Evolutionary conservation across 2,329 filamentous ascomycete species (phyloP).

Genomic region (Sodiomyces alkalinus): DNA sequence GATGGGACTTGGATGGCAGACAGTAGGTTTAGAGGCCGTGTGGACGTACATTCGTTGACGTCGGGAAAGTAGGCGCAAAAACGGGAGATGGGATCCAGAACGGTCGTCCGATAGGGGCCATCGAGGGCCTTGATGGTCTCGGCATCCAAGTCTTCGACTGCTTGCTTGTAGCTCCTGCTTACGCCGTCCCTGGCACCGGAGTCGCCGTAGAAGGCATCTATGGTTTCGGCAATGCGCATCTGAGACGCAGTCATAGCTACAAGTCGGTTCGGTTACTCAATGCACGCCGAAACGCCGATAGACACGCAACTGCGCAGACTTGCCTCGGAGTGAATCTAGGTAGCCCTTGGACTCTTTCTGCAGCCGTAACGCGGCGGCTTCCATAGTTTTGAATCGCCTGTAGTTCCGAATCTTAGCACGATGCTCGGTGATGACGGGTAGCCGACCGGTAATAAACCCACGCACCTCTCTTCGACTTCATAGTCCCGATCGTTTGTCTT

Average conservation of each 20-base stretch:
- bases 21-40: neutral
- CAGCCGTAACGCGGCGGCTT: constrained; percentile 76
- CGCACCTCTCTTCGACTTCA: constrained; percentile 83
- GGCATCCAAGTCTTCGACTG: constrained; percentile 91
- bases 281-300: no score
- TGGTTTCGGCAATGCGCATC: constrained; percentile 98
- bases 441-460: neutral
- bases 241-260: constrained; percentile 96
- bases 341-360: constrained; percentile 99
- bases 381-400: constrained; percentile 94
- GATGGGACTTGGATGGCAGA: no score
- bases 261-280: constrained; percentile 2
- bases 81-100: constrained; percentile 85
- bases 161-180: constrained; percentile 93
- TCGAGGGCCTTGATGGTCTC: constrained; percentile 98
- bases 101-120: constrained; percentile 85
- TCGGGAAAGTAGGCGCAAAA: constrained; percentile 99
- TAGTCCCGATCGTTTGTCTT: constrained; percentile 98
- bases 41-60: constrained; percentile 74
- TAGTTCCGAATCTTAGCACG: constrained; percentile 1
- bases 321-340: constrained; percentile 83
- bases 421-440: neutral
- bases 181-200: constrained; percentile 90
- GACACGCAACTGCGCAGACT: constrained; percentile 3
- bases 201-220: constrained; percentile 98